Conservation (phyloP, 2,329 filamentous ascomycete species). For the Xylariaceae sp. region DNA sequence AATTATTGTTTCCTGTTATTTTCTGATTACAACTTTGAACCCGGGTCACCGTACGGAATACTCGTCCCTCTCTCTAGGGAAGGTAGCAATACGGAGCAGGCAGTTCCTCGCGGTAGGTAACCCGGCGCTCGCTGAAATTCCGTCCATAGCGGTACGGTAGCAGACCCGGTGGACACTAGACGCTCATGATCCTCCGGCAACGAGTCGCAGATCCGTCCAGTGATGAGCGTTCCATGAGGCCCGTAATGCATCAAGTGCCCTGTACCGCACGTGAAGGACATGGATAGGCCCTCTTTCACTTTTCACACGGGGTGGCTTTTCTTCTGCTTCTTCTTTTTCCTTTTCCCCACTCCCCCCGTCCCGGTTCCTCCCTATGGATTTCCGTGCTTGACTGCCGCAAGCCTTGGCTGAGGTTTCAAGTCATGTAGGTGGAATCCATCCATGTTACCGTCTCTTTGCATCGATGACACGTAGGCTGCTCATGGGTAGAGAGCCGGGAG, state of each 20-base stretch:
- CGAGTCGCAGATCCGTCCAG: background rate
- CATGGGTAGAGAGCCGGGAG: background rate
- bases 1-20: background rate
- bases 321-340: background rate
- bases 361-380: background rate
- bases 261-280: background rate
- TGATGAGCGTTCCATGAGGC: background rate
- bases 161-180: background rate
- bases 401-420: too few relatives aligned
- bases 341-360: background rate
- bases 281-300: background rate
- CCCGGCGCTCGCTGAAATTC: too few relatives aligned
- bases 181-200: background rate
- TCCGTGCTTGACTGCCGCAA: too few relatives aligned
- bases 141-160: background rate
- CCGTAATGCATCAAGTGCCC: background rate
- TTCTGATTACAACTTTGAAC: background rate
- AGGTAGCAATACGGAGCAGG: background rate
- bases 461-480: background rate
- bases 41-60: too few relatives aligned
- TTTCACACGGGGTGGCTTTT: background rate
- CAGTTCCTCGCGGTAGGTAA: background rate
- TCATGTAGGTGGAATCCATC: too few relatives aligned
- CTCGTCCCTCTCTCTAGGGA: too few relatives aligned
- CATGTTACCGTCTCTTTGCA: too few relatives aligned